Evolutionary conservation across 352 stramenopile species (phyloP), one percentile per base, ranked within the genome.

Genomic region (Globisporangium nodosum): DNA sequence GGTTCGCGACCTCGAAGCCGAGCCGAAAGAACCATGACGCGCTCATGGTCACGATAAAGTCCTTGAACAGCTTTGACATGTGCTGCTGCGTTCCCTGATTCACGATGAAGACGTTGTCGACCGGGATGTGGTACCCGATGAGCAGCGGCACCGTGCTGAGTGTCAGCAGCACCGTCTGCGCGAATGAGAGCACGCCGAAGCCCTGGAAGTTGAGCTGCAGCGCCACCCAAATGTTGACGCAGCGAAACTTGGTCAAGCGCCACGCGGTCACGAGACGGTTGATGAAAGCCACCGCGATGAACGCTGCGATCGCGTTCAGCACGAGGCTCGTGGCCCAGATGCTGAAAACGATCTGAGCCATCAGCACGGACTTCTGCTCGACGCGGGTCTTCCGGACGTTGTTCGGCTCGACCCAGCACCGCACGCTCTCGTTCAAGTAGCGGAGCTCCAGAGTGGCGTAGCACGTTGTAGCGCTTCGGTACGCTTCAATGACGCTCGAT

Each of bases 271-370:
- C 54, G 27, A 77, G 56, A 6, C 69, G 60, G 46, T 43, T 61
- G 4, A 66, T 40, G 48, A 70, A 77, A 7, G 56, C 50, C 1
- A 62, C 6, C 7, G 69, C 66, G 37, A 77, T 68, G 49, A 64
- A 62, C 6, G 64, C 12, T 3, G 63, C 66, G 39, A 74, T 74
- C 13, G 50, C 35, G 42, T 77, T 77, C 39, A 77, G 66, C 31
- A 74, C 69, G 27, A 71, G 54, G 8, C 66, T 72, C 51, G 72
- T 73, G n/a, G 66, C 72, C 69, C 69, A 77, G 52, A 70, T 74
- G 50, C 69, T 74, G 56, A 65, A 77, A 12, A 70, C 61, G 43
- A 77, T 48, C 48, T 66, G 66, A 12, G 60, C 63, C n/a, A 77
- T 51, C 2, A 64, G 46, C 20, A 65, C 55, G 0, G 66, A 67